Evolutionary conservation across 1,284 basidiomycete species (phyloP).

Genomic region (Pseudozyma flocculosa): DNA sequence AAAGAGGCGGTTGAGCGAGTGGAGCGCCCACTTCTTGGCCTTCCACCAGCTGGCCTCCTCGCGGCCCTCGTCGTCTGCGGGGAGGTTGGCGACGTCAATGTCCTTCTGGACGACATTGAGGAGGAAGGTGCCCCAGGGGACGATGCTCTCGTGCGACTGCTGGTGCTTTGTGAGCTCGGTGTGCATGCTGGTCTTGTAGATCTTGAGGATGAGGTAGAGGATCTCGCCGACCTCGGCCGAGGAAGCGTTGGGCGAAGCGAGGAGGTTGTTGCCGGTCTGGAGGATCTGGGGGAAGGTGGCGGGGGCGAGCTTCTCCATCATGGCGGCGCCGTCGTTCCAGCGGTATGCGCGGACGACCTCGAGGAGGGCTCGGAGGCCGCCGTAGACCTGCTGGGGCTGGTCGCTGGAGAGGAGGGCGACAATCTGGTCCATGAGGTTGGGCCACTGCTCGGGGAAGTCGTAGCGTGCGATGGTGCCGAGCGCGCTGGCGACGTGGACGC

Average conservation of each 20-base stretch:
- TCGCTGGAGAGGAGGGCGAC: constrained; percentile 38
- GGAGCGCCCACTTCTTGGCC: constrained; percentile 58
- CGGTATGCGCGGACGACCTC: constrained; percentile 52
- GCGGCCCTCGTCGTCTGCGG: constrained; percentile 37
- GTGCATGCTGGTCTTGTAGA: constrained; percentile 54
- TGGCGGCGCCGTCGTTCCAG: constrained; percentile 44
- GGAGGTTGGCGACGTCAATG: constrained; percentile 33
- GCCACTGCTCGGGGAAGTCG: constrained; percentile 53
- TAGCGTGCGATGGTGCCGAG: constrained; percentile 41
- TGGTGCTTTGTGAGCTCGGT: constrained; percentile 48
- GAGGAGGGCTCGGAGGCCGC: constrained; percentile 49
- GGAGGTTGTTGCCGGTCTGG: constrained; percentile 34
- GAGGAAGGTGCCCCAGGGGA: constrained; percentile 54
- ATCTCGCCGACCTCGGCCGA: constrained; percentile 49
- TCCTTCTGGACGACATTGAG: constrained; percentile 51
- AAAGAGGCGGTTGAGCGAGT: constrained; percentile 56
- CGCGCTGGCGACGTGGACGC: constrained; percentile 46
- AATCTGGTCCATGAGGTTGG: constrained; percentile 49
- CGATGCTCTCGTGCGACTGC: constrained; percentile 52
- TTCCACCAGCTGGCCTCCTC: constrained; percentile 51
- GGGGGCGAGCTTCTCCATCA: constrained; percentile 47
- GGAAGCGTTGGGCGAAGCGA: constrained; percentile 39
- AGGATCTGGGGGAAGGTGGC: constrained; percentile 50
- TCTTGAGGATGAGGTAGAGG: constrained; percentile 52
- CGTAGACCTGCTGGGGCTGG: constrained; percentile 40